A percentile compares a stretch with the other conserved stretches of the same genome.
Evolutionary conservation across 2,329 filamentous ascomycete species (phyloP).

Genomic region (Camillea tinctor): DNA sequence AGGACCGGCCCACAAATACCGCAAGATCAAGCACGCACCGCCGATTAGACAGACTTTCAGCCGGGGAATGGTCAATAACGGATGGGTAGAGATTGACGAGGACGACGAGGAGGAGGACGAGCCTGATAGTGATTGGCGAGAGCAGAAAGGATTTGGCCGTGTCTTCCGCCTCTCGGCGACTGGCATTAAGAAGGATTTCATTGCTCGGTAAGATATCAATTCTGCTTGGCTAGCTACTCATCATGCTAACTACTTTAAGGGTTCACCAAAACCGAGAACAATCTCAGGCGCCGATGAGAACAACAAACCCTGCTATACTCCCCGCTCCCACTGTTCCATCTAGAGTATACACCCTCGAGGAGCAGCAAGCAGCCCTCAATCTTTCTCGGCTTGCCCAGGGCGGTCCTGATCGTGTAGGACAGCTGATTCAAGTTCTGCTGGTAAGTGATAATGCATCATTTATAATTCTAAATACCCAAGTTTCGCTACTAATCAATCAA

Average conservation of each 20-base stretch:
- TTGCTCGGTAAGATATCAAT: slow-evolving; percentile 53
- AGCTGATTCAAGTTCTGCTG: slow-evolving; percentile 59
- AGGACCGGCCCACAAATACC: slow-evolving; percentile 60
- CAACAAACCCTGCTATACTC: slow-evolving; percentile 12
- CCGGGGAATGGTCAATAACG: slow-evolving; percentile 70
- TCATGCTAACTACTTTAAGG: slow-evolving; percentile 25
- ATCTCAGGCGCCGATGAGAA: slow-evolving; percentile 12
- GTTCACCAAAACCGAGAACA: slow-evolving; percentile 29
- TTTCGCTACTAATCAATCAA: slow-evolving; percentile 7
- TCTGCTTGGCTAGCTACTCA: neutral
- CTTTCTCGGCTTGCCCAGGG: slow-evolving; percentile 57
- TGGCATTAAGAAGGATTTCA: slow-evolving; percentile 70
- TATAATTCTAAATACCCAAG: neutral
- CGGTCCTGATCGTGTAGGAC: slow-evolving; percentile 48
- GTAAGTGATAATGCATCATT: slow-evolving; percentile 45
- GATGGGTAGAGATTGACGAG: slow-evolving; percentile 67
- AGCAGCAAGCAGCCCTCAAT: slow-evolving; percentile 66
- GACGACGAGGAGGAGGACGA: slow-evolving; percentile 58
- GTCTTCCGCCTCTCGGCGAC: slow-evolving; percentile 62
- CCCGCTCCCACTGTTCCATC: slow-evolving; percentile 32
- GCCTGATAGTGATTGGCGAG: slow-evolving; percentile 52
- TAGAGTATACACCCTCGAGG: slow-evolving; percentile 49
- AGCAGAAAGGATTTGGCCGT: slow-evolving; percentile 60
- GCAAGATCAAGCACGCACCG: slow-evolving; percentile 56
- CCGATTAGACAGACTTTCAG: slow-evolving; percentile 51